phyloP scores from a whole-genome alignment of 2,329 filamentous ascomycete species.

The Grosmannia huntii region DNA sequence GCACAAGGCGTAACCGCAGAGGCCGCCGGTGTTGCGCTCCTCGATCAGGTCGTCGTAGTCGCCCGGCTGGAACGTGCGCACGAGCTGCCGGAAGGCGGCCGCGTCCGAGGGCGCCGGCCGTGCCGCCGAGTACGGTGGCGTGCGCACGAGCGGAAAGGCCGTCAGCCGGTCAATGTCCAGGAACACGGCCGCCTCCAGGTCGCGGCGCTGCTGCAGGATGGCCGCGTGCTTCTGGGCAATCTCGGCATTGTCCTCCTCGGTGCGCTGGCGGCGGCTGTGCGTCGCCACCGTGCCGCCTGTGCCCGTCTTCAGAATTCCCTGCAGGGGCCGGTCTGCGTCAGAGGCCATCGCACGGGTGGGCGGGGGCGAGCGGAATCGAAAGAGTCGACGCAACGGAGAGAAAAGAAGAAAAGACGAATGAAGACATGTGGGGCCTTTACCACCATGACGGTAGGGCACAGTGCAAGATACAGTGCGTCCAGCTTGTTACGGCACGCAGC shows the following conservation, averaged over 20 bases:
- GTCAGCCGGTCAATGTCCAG: constrained; percentile 59
- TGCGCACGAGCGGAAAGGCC: constrained; percentile 34
- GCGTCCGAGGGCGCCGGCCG: constrained; percentile 45
- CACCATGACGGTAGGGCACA: background rate
- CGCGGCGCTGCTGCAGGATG: constrained; percentile 71
- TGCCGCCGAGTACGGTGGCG: constrained; percentile 26
- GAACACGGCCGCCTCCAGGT: constrained; percentile 62
- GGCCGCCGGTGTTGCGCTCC: constrained; percentile 72
- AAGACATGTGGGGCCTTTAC: background rate
- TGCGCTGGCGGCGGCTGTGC: constrained; percentile 20
- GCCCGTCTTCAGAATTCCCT: constrained; percentile 35
- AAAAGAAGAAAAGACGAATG: background rate
- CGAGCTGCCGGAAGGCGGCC: constrained; percentile 47
- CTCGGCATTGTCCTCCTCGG: constrained; percentile 32
- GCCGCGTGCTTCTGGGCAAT: constrained; percentile 72
- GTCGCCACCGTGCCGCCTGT: constrained; percentile 15
- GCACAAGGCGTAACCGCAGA: constrained; percentile 80
- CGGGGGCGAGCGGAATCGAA: background rate
- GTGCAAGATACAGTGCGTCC: background rate
- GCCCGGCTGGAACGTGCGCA: constrained; percentile 66
- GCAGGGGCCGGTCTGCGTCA: constrained; percentile 24
- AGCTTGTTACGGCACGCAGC: background rate
- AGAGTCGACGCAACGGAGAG: background rate
- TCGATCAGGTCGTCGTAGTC: constrained; percentile 84
- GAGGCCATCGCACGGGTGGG: constrained; percentile 33